Conservation (phyloP, 2,329 filamentous ascomycete species). For the Beauveria scarabaeidicola region DNA sequence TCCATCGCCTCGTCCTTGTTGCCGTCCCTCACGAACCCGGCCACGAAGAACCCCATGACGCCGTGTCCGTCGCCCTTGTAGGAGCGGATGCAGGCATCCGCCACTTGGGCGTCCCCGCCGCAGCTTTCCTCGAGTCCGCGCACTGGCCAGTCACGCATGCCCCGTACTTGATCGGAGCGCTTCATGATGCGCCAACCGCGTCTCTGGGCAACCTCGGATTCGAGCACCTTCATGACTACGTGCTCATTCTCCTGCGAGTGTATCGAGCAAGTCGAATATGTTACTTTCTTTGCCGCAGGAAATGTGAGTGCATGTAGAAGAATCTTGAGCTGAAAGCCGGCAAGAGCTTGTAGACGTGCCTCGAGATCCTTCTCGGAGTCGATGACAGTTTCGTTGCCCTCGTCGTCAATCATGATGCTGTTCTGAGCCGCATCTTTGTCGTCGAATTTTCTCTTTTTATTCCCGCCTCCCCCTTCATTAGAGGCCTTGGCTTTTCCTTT, state of each 20-base stretch:
- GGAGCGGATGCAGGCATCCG: conserved; percentile 72
- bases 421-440: conserved; percentile 24
- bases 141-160: conserved; percentile 68
- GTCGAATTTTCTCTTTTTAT: conserved; percentile 37
- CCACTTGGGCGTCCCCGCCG: conserved; percentile 42
- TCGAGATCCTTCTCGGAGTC: conserved; percentile 48
- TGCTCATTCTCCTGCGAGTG: conserved; percentile 82
- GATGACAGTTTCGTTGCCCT: conserved; percentile 46
- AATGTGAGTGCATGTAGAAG: conserved; percentile 80
- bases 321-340: conserved; percentile 73
- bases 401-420: conserved; percentile 45
- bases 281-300: conserved; percentile 63
- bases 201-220: conserved; percentile 54
- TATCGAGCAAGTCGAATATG: conserved; percentile 90
- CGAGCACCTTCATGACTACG: conserved; percentile 66
- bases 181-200: conserved; percentile 71
- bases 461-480: neutral
- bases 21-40: conserved; percentile 56
- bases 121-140: conserved; percentile 47
- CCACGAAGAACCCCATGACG: conserved; percentile 93
- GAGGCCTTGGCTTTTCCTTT: conserved; percentile 12
- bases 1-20: conserved; percentile 13
- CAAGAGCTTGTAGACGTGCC: conserved; percentile 62
- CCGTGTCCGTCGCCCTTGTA: conserved; percentile 73
- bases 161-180: conserved; percentile 64